These are phyloP conservation scores for Auricularia sp. DNA, from an alignment of 768 basidiomycete genomes.

Conservation along the genomic window DNA sequence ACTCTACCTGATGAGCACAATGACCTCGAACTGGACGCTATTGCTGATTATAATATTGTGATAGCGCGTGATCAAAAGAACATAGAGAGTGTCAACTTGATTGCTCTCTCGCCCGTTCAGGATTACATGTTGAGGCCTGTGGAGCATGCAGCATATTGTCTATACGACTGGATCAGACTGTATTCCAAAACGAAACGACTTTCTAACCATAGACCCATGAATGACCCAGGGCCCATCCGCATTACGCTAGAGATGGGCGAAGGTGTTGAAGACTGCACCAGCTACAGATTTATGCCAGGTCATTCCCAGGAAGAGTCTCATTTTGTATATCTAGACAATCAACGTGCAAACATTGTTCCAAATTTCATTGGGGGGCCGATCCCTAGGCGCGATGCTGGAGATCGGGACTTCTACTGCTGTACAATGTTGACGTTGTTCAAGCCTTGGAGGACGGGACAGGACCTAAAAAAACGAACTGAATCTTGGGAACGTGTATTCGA, in stretches of 20 bases:
- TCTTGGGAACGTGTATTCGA: slow-evolving; percentile 16
- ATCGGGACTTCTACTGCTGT: background rate
- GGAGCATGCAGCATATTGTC: background rate
- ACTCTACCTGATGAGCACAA: too few relatives aligned
- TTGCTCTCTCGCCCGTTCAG: background rate
- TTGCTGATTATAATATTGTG: background rate
- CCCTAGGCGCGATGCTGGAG: background rate
- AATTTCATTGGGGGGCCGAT: background rate
- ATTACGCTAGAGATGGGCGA: background rate
- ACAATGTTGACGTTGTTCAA: background rate
- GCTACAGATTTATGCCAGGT: background rate
- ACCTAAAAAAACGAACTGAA: slow-evolving; percentile 4
- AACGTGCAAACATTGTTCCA: background rate
- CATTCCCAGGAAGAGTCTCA: background rate
- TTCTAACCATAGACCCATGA: background rate
- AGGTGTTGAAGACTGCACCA: background rate
- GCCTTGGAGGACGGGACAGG: background rate
- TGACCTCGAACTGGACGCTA: too few relatives aligned
- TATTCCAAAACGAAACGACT: background rate
- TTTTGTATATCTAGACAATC: background rate
- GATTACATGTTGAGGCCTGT: background rate
- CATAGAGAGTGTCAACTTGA: background rate
- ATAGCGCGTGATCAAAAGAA: background rate
- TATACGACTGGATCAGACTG: slow-evolving; percentile 1
- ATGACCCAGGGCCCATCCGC: background rate